A percentile compares a stretch with the other conserved stretches of the same genome.
Evolutionary conservation across 139 green algal species (phyloP).

Genomic region (Cymbomonas tetramitiformis): DNA sequence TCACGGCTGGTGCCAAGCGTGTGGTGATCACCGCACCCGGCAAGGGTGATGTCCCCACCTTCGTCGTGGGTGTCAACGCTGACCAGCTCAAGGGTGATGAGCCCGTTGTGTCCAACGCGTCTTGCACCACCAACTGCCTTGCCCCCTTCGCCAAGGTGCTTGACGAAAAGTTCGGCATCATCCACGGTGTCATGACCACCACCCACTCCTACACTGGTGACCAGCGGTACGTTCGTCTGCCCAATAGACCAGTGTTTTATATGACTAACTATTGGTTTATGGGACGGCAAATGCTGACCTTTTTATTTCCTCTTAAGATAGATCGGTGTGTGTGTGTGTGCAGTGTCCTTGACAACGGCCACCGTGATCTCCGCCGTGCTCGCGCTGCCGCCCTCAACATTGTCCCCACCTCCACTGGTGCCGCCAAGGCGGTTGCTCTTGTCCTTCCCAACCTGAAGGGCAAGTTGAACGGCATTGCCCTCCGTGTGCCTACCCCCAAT

Average conservation of each 20-base stretch:
- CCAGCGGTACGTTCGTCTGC: conserved; percentile 16
- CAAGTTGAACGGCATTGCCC: conserved; percentile 49
- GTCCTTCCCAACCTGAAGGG: conserved; percentile 43
- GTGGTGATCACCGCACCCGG: conserved; percentile 45
- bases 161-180: conserved; percentile 38
- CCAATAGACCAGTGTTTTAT: not conserved
- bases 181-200: conserved; percentile 48
- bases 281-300: no score
- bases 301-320: no score
- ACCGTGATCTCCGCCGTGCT: conserved; percentile 40
- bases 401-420: conserved; percentile 44
- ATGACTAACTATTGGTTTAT: no score
- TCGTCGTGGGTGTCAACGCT: conserved; percentile 43
- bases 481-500: conserved; percentile 45
- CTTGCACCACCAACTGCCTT: conserved; percentile 52
- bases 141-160: conserved; percentile 47
- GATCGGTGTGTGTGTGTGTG: no score
- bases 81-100: conserved; percentile 28
- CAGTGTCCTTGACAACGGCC: conserved; percentile 41
- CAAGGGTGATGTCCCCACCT: conserved; percentile 43
- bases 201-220: conserved; percentile 50
- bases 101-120: conserved; percentile 42
- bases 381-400: conserved; percentile 45
- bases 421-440: conserved; percentile 43
- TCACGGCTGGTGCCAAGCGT: conserved; percentile 40